Conservation (phyloP, 2,329 filamentous ascomycete species). For the Didymella exigua region DNA sequence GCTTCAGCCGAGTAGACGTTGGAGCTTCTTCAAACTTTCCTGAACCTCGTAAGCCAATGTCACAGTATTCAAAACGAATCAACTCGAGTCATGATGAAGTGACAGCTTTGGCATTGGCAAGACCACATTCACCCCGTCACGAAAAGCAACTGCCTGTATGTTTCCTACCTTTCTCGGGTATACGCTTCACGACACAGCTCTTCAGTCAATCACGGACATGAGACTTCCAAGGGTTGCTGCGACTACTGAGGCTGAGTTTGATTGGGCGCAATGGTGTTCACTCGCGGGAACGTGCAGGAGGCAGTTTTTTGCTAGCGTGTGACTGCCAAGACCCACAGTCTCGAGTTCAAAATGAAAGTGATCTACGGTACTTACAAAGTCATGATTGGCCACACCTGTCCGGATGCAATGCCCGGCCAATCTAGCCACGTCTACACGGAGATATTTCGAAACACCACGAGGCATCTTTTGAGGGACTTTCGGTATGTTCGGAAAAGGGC, state of each 20-base stretch:
- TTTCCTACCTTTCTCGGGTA: neutral
- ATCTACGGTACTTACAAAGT: neutral
- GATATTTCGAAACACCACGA: constrained; percentile 9
- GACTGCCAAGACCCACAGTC: constrained; percentile 12
- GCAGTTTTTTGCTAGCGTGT: constrained; percentile 32
- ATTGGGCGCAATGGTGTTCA: neutral
- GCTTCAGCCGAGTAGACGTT: neutral
- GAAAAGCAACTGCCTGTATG: no score
- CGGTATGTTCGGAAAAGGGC: neutral
- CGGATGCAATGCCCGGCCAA: neutral
- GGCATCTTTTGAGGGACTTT: neutral
- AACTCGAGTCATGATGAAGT: neutral
- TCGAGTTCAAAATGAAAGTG: neutral
- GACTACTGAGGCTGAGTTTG: neutral
- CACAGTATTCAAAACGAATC: neutral
- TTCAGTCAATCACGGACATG: neutral
- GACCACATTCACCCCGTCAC: no score
- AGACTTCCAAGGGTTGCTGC: neutral
- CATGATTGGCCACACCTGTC: neutral
- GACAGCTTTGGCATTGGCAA: neutral
- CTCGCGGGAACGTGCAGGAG: constrained; percentile 13
- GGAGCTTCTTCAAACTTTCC: neutral
- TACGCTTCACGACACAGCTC: neutral
- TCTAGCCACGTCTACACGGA: neutral
- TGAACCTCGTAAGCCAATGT: neutral